Evolutionary conservation across 495 filamentous ascomycete species (phyloP).

Genomic region (Hypoxylon lenormandii): DNA sequence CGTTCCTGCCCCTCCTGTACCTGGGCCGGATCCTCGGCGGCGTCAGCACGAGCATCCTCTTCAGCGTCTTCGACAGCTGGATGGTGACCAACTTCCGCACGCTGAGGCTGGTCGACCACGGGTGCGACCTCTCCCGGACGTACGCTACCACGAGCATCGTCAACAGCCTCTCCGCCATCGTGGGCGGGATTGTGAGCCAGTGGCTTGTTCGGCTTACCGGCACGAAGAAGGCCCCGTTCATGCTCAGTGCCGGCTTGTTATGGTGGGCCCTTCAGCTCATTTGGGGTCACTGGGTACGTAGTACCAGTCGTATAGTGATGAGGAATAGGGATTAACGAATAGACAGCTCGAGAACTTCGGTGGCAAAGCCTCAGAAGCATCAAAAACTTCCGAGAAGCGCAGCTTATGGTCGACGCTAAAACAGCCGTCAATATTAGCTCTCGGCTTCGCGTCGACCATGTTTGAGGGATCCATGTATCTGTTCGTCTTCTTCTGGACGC

Average conservation of each 20-base stretch:
- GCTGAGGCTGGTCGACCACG: constrained; percentile 48
- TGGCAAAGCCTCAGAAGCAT: constrained; percentile 34
- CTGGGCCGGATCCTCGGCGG: constrained; percentile 66
- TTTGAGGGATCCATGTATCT: constrained; percentile 72
- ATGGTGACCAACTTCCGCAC: constrained; percentile 66
- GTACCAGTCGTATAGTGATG: background rate
- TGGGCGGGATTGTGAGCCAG: constrained; percentile 58
- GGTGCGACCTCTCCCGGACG: constrained; percentile 56
- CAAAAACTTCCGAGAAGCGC: constrained; percentile 24
- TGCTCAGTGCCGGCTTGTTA: constrained; percentile 56
- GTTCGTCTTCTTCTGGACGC: constrained; percentile 70
- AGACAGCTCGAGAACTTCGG: constrained; percentile 63
- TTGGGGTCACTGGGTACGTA: constrained; percentile 62
- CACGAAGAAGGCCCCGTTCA: constrained; percentile 65
- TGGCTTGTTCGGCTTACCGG: constrained; percentile 55
- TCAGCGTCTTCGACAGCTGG: constrained; percentile 69
- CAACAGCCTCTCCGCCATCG: constrained; percentile 65
- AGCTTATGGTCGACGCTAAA: constrained; percentile 40
- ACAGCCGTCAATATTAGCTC: constrained; percentile 58
- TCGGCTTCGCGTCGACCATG: constrained; percentile 63
- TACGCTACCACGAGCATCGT: constrained; percentile 65
- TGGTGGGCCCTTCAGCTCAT: constrained; percentile 57
- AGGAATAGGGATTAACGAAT: constrained; percentile 12
- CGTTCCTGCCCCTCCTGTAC: constrained; percentile 57
- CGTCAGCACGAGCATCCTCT: constrained; percentile 65